These are phyloP conservation scores for Picochlorum sp. DNA, from an alignment of 139 green algal genomes.

Conservation along the genomic window DNA sequence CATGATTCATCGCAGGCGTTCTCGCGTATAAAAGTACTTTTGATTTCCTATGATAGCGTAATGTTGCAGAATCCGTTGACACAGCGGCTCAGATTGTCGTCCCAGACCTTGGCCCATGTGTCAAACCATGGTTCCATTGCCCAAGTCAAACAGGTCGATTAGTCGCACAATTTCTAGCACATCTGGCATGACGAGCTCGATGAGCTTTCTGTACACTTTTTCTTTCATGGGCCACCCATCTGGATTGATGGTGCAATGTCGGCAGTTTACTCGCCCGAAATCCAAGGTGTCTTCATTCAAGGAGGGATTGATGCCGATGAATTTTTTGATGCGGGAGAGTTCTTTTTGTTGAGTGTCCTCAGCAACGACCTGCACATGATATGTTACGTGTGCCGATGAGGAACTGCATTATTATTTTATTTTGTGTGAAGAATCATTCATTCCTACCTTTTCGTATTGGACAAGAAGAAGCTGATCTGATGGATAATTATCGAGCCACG, in stretches of 20 bases:
- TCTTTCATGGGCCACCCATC: constrained; percentile 16
- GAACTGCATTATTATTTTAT: too few species aligned
- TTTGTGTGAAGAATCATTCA: too few species aligned
- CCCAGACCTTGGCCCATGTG: constrained; percentile 10
- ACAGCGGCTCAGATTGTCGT: constrained; percentile 7
- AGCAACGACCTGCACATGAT: too few species aligned
- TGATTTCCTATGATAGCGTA: neutral
- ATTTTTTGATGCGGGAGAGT: neutral
- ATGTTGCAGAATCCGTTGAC: constrained; percentile 5
- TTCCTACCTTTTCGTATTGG: neutral
- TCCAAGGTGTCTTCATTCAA: neutral
- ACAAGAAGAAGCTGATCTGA: neutral
- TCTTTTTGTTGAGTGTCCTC: neutral
- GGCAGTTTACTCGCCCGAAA: neutral
- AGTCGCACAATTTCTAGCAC: neutral
- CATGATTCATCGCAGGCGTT: too few species aligned
- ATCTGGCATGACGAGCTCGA: constrained; percentile 5
- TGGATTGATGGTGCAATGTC: constrained; percentile 11
- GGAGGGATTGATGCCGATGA: neutral
- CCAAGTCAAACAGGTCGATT: neutral
- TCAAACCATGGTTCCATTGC: constrained; percentile 7
- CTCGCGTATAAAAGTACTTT: too few species aligned
- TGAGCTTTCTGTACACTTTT: constrained; percentile 7
- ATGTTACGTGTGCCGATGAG: too few species aligned
- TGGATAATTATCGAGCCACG: neutral